Evolutionary conservation across 306 rosid genomes (phyloP).

Genomic region (Ormosia emarginata): DNA sequence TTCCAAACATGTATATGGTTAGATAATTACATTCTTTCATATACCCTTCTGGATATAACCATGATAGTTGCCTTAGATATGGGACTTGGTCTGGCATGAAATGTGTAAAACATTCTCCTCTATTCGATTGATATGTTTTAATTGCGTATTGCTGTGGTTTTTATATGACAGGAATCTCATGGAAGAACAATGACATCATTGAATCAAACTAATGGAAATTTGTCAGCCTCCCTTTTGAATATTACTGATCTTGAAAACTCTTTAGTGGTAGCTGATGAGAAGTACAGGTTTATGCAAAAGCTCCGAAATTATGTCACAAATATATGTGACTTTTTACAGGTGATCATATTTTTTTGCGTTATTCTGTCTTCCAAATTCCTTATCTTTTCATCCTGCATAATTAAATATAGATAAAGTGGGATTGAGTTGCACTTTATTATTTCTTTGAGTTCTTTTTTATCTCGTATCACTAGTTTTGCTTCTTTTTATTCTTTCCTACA

Average conservation of each 20-base stretch:
- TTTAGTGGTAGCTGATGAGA: constrained; percentile 67
- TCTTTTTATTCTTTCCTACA: not conserved
- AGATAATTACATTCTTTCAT: constrained; percentile 2
- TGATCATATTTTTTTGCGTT: constrained; percentile 26
- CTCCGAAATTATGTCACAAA: constrained; percentile 71
- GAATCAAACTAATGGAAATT: constrained; percentile 63
- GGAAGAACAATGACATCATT: constrained; percentile 56
- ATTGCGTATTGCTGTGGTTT: not conserved
- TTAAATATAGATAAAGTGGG: not conserved
- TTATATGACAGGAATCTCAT: constrained; percentile 68
- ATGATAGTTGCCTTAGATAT: not conserved
- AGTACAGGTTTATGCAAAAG: constrained; percentile 83
- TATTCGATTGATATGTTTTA: not conserved
- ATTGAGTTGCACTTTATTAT: not conserved
- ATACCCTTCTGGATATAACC: not conserved
- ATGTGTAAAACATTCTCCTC: not conserved
- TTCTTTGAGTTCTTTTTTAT: not conserved
- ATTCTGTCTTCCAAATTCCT: constrained; percentile 2
- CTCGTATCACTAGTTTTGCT: not conserved
- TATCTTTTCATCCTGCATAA: not conserved
- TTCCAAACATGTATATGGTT: not conserved
- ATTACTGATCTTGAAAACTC: constrained; percentile 76
- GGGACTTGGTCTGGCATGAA: constrained; percentile 15
- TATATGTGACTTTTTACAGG: constrained; percentile 91
- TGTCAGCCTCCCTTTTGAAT: constrained; percentile 73